Conservation (phyloP, 129 eudicot genomes). For the Heracleum sosnowskyi region DNA sequence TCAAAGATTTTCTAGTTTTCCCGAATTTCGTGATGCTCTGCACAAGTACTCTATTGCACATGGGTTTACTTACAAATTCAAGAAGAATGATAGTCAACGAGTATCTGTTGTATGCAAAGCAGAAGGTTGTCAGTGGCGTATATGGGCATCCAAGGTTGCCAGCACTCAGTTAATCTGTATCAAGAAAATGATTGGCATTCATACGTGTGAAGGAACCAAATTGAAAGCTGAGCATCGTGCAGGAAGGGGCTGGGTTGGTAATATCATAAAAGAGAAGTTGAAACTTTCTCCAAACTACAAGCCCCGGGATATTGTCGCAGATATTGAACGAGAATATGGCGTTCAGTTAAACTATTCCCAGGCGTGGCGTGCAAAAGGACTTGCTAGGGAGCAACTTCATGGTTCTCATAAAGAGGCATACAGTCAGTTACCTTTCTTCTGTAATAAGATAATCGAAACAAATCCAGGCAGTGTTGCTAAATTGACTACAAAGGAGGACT, state of each 20-base stretch:
- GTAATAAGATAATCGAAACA: conserved; percentile 14
- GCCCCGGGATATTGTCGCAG: conserved; percentile 10
- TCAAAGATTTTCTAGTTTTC: conserved; percentile 18
- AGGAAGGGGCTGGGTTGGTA: conserved; percentile 15
- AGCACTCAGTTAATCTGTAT: conserved; percentile 22
- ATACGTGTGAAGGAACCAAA: conserved; percentile 15
- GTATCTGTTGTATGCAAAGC: conserved; percentile 21
- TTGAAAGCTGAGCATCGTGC: conserved; percentile 11
- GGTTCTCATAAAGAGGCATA: conserved; percentile 18
- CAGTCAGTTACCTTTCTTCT: conserved; percentile 9
- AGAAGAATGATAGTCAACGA: conserved; percentile 25
- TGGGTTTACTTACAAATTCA: conserved; percentile 18
- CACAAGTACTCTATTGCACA: conserved; percentile 23
- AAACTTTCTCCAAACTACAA: conserved; percentile 16
- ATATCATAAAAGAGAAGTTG: conserved; percentile 15
- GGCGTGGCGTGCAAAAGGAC: conserved; percentile 19
- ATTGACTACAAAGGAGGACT: conserved; percentile 18
- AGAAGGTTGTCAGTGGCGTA: conserved; percentile 27
- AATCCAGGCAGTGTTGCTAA: conserved; percentile 21
- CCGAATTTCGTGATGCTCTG: conserved; percentile 22
- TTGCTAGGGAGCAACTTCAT: conserved; percentile 17
- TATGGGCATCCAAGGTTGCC: conserved; percentile 18
- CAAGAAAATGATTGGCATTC: conserved; percentile 11
- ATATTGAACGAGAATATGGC: conserved; percentile 14
- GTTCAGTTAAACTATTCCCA: conserved; percentile 17